A percentile compares a stretch with the other conserved stretches of the same genome.
phyloP scores from a whole-genome alignment of 495 filamentous ascomycete species.

The Alectoria sarmentosa region DNA sequence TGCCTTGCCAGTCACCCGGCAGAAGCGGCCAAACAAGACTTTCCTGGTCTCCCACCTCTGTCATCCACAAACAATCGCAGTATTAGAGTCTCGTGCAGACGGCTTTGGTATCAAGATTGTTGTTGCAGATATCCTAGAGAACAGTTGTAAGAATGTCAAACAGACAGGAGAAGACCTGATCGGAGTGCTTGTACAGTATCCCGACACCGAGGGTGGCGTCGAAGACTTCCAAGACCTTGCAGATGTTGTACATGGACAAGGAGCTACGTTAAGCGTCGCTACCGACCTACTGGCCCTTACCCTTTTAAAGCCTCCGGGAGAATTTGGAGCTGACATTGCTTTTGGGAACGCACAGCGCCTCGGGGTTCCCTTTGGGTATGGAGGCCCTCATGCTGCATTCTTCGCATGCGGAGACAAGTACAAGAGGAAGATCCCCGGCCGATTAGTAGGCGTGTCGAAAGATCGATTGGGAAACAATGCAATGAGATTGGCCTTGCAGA shows the following conservation, averaged over 20 bases:
- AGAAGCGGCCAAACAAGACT: constrained; percentile 68
- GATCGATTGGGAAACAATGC: constrained; percentile 80
- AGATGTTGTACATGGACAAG: constrained; percentile 69
- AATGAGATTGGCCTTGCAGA: constrained; percentile 86
- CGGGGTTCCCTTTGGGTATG: constrained; percentile 89
- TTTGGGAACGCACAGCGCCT: constrained; percentile 95
- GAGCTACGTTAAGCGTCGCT: constrained; percentile 79
- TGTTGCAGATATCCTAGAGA: constrained; percentile 60
- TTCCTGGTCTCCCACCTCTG: constrained; percentile 78
- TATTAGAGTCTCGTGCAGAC: constrained; percentile 81
- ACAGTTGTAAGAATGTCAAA: constrained; percentile 56
- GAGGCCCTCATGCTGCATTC: constrained; percentile 95
- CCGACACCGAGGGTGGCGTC: constrained; percentile 80
- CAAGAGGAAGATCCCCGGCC: constrained; percentile 94
- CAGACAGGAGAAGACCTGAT: constrained; percentile 76
- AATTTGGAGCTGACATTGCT: constrained; percentile 95
- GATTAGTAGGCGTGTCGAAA: constrained; percentile 88
- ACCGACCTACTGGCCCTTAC: constrained; percentile 92
- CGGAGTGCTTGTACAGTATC: constrained; percentile 92
- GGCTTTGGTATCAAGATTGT: constrained; percentile 84
- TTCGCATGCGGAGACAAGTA: constrained; percentile 89
- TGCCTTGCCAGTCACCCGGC: constrained; percentile 60
- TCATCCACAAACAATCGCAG: constrained; percentile 85
- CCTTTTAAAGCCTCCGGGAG: constrained; percentile 81
- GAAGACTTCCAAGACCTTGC: constrained; percentile 67